Conservation (phyloP, 1,139 yeast species). For the Candida albicans region DNA sequence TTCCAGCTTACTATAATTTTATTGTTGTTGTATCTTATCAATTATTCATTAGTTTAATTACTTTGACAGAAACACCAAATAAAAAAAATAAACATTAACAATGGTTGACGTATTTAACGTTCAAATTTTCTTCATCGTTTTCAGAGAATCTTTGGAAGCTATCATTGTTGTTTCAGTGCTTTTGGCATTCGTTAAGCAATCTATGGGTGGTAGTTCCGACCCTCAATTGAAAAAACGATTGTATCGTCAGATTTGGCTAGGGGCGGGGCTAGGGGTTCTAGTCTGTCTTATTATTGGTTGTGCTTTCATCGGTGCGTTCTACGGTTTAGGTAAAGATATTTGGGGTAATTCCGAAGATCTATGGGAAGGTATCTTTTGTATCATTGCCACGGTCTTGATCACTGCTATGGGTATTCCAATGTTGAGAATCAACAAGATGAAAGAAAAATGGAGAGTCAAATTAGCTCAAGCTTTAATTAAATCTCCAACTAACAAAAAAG, state of each 20-base stretch:
- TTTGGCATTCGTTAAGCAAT: conserved; percentile 81
- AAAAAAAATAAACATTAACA: conserved; percentile 1
- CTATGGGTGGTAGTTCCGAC: conserved; percentile 55
- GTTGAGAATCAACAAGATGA: conserved; percentile 81
- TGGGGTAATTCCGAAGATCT: conserved; percentile 84
- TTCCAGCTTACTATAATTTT: background rate
- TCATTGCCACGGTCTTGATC: conserved; percentile 76
- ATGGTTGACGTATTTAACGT: conserved; percentile 50
- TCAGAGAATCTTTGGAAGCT: conserved; percentile 87
- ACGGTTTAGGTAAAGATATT: conserved; percentile 69
- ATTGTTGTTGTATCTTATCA: background rate
- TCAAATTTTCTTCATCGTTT: conserved; percentile 71
- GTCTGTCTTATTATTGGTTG: conserved; percentile 75
- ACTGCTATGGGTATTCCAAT: conserved; percentile 87
- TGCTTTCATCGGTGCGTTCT: conserved; percentile 78
- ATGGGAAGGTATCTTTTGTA: conserved; percentile 83
- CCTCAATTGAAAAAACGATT: conserved; percentile 55
- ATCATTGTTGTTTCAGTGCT: conserved; percentile 81
- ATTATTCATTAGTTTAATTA: background rate
- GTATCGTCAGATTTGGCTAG: conserved; percentile 72
- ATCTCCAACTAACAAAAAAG: conserved; percentile 29
- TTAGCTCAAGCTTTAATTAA: conserved; percentile 67
- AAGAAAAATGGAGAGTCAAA: conserved; percentile 85
- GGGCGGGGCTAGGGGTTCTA: conserved; percentile 65
- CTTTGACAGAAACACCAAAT: background rate